Evolutionary conservation across 1,284 basidiomycete genomes (phyloP), one percentile per base, ranked within the genome.

Genomic region (Fomitopsis palustris): DNA sequence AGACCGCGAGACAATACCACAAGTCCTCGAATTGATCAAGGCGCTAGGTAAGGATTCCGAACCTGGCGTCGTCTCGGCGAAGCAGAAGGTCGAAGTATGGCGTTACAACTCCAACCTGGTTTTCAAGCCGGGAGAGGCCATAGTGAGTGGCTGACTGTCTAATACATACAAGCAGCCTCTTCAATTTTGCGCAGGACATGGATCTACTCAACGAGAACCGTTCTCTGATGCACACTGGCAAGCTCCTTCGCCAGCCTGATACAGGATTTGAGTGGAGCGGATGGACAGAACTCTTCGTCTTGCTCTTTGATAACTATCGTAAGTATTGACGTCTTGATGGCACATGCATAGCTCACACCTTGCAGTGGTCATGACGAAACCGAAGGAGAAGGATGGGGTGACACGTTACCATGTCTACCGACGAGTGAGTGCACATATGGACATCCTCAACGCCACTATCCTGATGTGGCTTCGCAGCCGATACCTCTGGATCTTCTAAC

Each of bases 221-320:
- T 8, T 90, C 90, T 29, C 75, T 96, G 57, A 89, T 96, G 37
- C 86, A 94, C 67, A 84, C 88, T 1, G 90, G 94, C 17, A 92
- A 88, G 66, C 76, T 96, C 17, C 79, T 90, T 57, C 83, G 93
- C 45, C 92, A 95, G 66, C 88, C 93, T 16, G 95, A 96, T 60
- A 88, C 84, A n/a, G 87, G 88, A 14, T 85, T 92, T 58, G 87
- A 90, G 70, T 86, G 84, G 78, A 87, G 81, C 64, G 88, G 86
- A 31, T 95, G 92, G 91, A 88, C 85, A 49, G 95, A 97, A 68
- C 77, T 96, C 2, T 90, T 89, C 64, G 88, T 95, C 3, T 80
- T 97, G 59, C 77, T 98, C 4, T 96, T 98, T 70, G 96, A 97
- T 71, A 93, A 96, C 71, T 98, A 96, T 68, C 74, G 93, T 95